Evolutionary conservation across 176 grass and related monocot species (phyloP), one percentile per base, ranked within the genome.

Genomic region (Themeda triandra): DNA sequence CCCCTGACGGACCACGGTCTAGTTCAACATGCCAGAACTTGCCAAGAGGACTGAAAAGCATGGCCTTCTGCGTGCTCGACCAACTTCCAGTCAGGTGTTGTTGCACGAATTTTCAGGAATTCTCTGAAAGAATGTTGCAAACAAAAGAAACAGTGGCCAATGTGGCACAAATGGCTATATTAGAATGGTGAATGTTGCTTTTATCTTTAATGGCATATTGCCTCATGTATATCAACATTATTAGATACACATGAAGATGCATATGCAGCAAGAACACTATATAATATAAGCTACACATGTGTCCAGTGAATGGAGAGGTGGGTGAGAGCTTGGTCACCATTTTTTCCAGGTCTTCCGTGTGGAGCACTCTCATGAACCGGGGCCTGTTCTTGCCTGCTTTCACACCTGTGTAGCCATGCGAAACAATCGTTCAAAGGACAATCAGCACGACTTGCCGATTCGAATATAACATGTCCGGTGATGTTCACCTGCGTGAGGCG

Each of bases 81-180:
- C 24, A 69, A 17, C 17, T 31, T 37, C 37, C 77, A n/a, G 70
- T 62, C 63, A 81, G n/a, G 49, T 89, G 82, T 10, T 80, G 60
- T 71, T 85, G 69, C 48, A 85, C 76, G 46, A 89, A 89, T 63
- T 85, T 24, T n/a, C 29, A 81, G 82, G 87, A 31, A 89, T 76
- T 69, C 5, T 75, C 82, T 85, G 82, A 25, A 80, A 84, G 3
- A 80, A 66, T 3, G 29, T 64, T 27, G 25, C 6, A 11, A 12
- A 37, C 18, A 79, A 5, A 6, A 17, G 53, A 56, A 56, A 56
- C 53, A 56, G 21, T 10, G 8, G 21, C 51, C 19, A 23, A 54
- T 53, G 49, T 21, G 49, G 51, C 51, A 54, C 19, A 54, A n/a
- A 56, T 56, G n/a, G 21, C 21, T 56, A 56, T 8, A 56, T 23